Base-by-base conservation (phyloP, 345 rosid genomes). In the Luvunga scandens region DNA sequence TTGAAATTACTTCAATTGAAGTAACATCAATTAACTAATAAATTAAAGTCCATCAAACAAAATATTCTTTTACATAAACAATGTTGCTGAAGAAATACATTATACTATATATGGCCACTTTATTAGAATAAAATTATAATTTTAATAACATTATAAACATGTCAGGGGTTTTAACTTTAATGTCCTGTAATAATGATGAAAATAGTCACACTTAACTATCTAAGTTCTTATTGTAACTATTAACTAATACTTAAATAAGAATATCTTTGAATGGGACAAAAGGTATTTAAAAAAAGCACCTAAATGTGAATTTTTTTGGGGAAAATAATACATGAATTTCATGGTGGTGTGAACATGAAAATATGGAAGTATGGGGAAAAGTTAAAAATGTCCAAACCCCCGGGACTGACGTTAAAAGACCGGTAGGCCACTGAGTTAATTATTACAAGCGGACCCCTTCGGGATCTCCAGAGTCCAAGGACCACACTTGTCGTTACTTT, bases 401-500 rank as follows among this genome's bases (percentile, higher is more conserved):
- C 21, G 22, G 70, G 39, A 33, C 21, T 27, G 6, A 1, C 4
- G 12, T 2, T 8, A 21, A 28, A 75, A 28, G 3, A 25, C 1
- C 0, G n/a, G n/a, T 31, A 7, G 67, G 6, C 42, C 69, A 16
- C n/a, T 1, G 18, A 30, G 56, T 6, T 55, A 13, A 55, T 39
- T 24, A 63, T 45, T 21, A 27, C 22, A 36, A 9, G 60, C 50
- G 8, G 77, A 36, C 68, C 22, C n/a, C 31, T 34, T 39, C 42
- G 30, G 62, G 72, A 79, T 68, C 72, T 60, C 79, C 60, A 8
- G 30, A 63, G 34, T 18, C n/a, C 9, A 27, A 59, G 75, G 81
- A 73, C 81, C 81, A 74, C 75, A 57, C 9, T 76, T 16, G 28
- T 73, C 62, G 73, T 72, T 27, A 25, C 70, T 33, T 75, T 65